These are phyloP conservation scores for Penicillium bovifimosum DNA, from an alignment of 495 filamentous ascomycete genomes.

Conservation along the genomic window DNA sequence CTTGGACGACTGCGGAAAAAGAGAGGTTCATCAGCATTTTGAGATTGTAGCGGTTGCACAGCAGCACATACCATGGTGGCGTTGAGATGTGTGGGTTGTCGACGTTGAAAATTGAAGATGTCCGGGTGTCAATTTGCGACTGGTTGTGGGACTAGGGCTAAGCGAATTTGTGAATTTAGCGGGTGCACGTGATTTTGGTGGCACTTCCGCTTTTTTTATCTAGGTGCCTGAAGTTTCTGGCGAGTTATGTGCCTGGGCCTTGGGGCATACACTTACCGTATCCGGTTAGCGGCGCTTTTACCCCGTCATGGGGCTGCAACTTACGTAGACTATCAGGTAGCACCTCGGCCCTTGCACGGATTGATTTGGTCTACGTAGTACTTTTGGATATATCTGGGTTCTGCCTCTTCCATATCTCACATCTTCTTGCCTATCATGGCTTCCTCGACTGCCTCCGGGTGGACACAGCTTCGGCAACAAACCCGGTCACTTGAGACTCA, in stretches of 20 bases:
- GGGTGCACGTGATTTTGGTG: conserved; percentile 33
- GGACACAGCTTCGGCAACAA: conserved; percentile 94
- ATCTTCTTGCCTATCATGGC: conserved; percentile 49
- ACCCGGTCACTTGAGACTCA: conserved; percentile 86
- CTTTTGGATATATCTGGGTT: conserved; percentile 6
- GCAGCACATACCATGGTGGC: conserved; percentile 45
- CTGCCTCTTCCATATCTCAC: background rate
- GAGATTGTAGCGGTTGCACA: conserved; percentile 1
- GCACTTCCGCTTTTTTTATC: background rate
- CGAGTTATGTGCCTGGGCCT: background rate
- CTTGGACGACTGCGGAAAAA: conserved; percentile 67
- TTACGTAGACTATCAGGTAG: conserved; percentile 14
- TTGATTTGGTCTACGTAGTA: background rate
- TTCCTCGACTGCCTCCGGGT: conserved; percentile 71
- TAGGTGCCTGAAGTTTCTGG: background rate
- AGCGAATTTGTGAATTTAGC: conserved; percentile 37
- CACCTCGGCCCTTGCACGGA: conserved; percentile 9
- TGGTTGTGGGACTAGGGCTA: conserved; percentile 53
- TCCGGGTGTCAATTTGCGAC: conserved; percentile 39
- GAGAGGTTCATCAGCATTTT: conserved; percentile 19
- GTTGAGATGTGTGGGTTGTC: conserved; percentile 45
- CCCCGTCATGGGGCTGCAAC: conserved; percentile 8
- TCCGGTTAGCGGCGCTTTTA: conserved; percentile 9
- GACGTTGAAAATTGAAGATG: conserved; percentile 49
- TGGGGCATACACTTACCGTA: conserved; percentile 5